Percentiles rank a stretch among this genome's conserved stretches.
Conservation (phyloP, 2,329 filamentous ascomycete genomes). For the Emergomyces pasteurianus region DNA sequence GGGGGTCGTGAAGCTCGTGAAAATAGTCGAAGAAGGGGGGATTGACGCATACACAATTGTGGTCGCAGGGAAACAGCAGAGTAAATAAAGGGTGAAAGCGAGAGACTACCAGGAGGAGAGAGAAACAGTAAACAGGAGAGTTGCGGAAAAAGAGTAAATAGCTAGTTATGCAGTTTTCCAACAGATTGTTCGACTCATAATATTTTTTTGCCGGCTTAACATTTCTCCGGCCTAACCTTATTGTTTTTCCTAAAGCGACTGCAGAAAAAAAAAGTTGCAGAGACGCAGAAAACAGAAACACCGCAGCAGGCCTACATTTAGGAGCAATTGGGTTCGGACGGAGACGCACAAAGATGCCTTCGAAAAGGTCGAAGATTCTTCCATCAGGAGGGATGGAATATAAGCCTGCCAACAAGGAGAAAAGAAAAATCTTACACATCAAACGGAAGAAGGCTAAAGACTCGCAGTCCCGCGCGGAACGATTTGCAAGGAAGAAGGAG, state of each 20-base stretch:
- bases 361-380: constrained; percentile 35
- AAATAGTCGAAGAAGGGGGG: constrained; percentile 24
- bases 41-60: constrained; percentile 28
- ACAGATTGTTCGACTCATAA: neutral
- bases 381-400: constrained; percentile 37
- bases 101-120: constrained; percentile 7
- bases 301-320: neutral
- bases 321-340: neutral
- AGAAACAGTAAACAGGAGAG: neutral
- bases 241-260: neutral
- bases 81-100: too few relatives aligned
- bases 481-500: constrained; percentile 68
- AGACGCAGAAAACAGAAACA: neutral
- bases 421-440: constrained; percentile 65
- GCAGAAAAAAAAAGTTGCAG: neutral
- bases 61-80: neutral
- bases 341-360: constrained; percentile 33
- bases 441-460: constrained; percentile 67
- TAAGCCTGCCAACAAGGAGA: constrained; percentile 63
- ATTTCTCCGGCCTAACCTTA: constrained; percentile 13
- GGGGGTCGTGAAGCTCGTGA: constrained; percentile 21
- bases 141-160: neutral
- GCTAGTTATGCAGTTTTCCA: too few relatives aligned
- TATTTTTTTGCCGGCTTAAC: constrained; percentile 12
- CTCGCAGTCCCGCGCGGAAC: constrained; percentile 60